These are phyloP conservation scores for Westerdykella aurantiaca DNA, from an alignment of 2,329 filamentous ascomycete species.

Conservation along the genomic window DNA sequence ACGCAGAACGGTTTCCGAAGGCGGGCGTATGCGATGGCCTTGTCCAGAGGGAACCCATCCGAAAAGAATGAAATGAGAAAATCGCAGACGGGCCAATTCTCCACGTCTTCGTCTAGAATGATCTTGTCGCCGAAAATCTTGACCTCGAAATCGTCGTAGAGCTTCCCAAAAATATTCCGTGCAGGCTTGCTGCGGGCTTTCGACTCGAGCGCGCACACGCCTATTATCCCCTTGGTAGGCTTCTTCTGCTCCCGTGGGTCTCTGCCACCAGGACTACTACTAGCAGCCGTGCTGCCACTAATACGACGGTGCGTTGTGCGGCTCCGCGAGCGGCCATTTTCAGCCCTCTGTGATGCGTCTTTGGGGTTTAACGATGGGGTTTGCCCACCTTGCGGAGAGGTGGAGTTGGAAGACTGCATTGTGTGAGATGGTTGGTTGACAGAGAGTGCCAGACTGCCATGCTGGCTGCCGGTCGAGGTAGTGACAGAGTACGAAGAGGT, in stretches of 20 bases:
- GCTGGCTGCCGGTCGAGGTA: slow-evolving; percentile 41
- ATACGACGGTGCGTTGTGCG: slow-evolving; percentile 63
- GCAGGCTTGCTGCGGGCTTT: slow-evolving; percentile 97
- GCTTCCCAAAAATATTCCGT: slow-evolving; percentile 86
- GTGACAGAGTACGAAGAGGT: slow-evolving; percentile 42
- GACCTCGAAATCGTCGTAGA: slow-evolving; percentile 93
- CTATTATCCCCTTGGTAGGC: slow-evolving; percentile 61
- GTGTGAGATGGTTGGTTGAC: slow-evolving; percentile 7
- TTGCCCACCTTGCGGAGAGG: slow-evolving; percentile 14
- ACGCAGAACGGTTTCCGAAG: slow-evolving; percentile 94
- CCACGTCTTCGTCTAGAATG: slow-evolving; percentile 91
- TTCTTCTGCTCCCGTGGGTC: slow-evolving; percentile 50
- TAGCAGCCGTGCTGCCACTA: slow-evolving; percentile 75
- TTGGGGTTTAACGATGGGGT: slow-evolving; percentile 10
- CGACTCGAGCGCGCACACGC: slow-evolving; percentile 89
- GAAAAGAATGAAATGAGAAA: slow-evolving; percentile 98
- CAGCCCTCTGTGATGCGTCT: slow-evolving; percentile 5
- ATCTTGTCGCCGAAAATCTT: slow-evolving; percentile 98
- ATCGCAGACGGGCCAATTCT: slow-evolving; percentile 95
- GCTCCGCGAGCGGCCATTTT: slow-evolving; percentile 32
- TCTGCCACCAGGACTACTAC: slow-evolving; percentile 68
- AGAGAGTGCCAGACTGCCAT: slow-evolving; percentile 35
- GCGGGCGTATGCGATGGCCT: slow-evolving; percentile 92
- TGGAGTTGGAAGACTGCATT: slow-evolving; percentile 6
- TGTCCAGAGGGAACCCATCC: slow-evolving; percentile 92